Conservation (phyloP, 2,329 filamentous ascomycete genomes). For the Exophiala calicioides region DNA sequence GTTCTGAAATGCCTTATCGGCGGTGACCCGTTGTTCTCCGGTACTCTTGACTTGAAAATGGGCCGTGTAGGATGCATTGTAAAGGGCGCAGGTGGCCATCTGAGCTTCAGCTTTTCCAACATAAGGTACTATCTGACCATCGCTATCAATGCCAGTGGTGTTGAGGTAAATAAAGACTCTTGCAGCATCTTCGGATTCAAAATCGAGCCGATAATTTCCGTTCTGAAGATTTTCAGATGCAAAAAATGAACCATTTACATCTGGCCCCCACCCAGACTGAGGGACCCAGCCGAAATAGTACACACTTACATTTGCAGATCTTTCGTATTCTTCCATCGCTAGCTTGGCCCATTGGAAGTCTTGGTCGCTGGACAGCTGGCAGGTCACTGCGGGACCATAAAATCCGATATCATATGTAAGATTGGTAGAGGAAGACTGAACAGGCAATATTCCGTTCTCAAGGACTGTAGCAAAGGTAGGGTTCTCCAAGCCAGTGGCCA, state of each 20-base stretch:
- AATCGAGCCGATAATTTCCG: slow-evolving; percentile 13
- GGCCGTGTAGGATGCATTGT: slow-evolving; percentile 15
- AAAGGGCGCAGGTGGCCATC: slow-evolving; percentile 17
- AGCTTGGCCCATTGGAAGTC: slow-evolving; percentile 14
- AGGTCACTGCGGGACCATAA: slow-evolving; percentile 14
- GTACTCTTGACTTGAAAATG: slow-evolving; percentile 18
- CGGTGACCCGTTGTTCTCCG: slow-evolving; percentile 10
- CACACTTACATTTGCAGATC: slow-evolving; percentile 6
- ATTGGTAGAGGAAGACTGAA: slow-evolving; percentile 12
- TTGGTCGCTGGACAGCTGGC: slow-evolving; percentile 9
- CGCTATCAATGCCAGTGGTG: slow-evolving; percentile 13
- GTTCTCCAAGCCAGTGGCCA: slow-evolving; percentile 13
- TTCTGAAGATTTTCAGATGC: slow-evolving; percentile 11
- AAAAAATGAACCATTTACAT: slow-evolving; percentile 19
- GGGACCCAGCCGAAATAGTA: slow-evolving; percentile 17
- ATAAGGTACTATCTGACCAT: slow-evolving; percentile 2
- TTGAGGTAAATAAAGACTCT: slow-evolving; percentile 18
- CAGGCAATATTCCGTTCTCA: slow-evolving; percentile 6
- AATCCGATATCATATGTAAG: slow-evolving; percentile 15
- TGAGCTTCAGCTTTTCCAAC: slow-evolving; percentile 6
- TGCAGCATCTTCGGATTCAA: slow-evolving; percentile 11
- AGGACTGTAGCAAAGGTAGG: slow-evolving; percentile 14
- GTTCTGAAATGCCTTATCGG: slow-evolving; percentile 8
- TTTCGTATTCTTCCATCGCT: slow-evolving; percentile 14
- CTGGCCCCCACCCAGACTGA: slow-evolving; percentile 13